Conservation (phyloP, 768 basidiomycete species). For the Boletus reticuloceps region DNA sequence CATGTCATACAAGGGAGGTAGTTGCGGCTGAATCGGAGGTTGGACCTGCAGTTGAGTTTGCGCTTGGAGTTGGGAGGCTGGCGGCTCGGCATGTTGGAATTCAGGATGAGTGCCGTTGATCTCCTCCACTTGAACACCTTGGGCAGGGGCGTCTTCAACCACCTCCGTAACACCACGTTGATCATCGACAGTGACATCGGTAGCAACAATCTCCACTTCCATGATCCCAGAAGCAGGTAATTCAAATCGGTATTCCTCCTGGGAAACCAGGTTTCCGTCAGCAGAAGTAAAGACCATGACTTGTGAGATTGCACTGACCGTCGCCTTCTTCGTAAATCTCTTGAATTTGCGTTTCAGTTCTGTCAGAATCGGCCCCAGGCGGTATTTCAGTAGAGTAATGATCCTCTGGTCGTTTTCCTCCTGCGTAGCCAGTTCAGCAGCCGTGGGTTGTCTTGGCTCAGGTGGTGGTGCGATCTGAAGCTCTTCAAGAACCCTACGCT, state of each 20-base stretch:
- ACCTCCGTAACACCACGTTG: constrained; percentile 45
- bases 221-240: constrained; percentile 21
- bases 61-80: constrained; percentile 34
- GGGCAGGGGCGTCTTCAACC: constrained; percentile 29
- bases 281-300: background rate
- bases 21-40: constrained; percentile 33
- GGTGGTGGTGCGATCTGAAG: constrained; percentile 88
- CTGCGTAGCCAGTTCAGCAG: constrained; percentile 78
- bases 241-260: constrained; percentile 78
- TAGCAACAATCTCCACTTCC: constrained; percentile 36
- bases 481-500: constrained; percentile 80
- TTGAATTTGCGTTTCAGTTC: constrained; percentile 93
- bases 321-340: constrained; percentile 78
- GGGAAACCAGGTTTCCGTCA: constrained; percentile 8
- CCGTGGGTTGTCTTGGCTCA: constrained; percentile 78
- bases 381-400: constrained; percentile 79
- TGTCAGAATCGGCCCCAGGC: constrained; percentile 85
- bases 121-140: constrained; percentile 33
- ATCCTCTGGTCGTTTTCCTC: constrained; percentile 77
- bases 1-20: constrained; percentile 71
- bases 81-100: constrained; percentile 18
- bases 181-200: constrained; percentile 37
- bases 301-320: constrained; percentile 44
- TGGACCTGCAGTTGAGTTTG: constrained; percentile 35
- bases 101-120: constrained; percentile 37